phyloP scores from a whole-genome alignment of 1,139 yeast species.

The Zygoascus hellenicus region DNA sequence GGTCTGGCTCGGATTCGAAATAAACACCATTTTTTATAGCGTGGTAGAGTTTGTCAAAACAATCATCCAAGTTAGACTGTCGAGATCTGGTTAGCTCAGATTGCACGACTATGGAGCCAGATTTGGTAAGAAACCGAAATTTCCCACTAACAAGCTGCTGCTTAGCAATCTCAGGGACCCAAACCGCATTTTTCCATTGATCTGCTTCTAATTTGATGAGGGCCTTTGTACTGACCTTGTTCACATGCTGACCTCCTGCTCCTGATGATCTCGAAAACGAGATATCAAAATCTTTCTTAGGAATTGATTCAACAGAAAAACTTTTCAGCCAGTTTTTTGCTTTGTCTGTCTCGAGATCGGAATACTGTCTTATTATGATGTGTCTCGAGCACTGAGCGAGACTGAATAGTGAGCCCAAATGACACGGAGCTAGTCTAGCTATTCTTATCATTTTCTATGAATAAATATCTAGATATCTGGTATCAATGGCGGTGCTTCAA shows the following conservation, averaged over 20 bases:
- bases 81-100: constrained; percentile 58
- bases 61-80: constrained; percentile 51
- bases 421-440: not conserved
- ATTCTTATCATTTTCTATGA: too few relatives aligned
- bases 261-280: constrained; percentile 76
- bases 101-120: constrained; percentile 53
- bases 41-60: constrained; percentile 52
- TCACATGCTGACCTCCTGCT: constrained; percentile 94
- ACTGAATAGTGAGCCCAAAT: not conserved
- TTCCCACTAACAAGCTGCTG: constrained; percentile 33
- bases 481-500: too few relatives aligned
- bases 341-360: not conserved
- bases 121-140: constrained; percentile 53
- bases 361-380: not conserved
- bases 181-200: constrained; percentile 47
- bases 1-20: constrained; percentile 48
- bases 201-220: constrained; percentile 48
- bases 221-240: constrained; percentile 65
- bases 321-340: constrained; percentile 40
- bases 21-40: constrained; percentile 47
- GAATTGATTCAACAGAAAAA: constrained; percentile 40
- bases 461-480: too few relatives aligned
- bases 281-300: constrained; percentile 46
- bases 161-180: constrained; percentile 59
- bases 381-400: not conserved